Evolutionary conservation across 2,329 filamentous ascomycete genomes (phyloP), one percentile per base, ranked within the genome.

Genomic region (Alternaria postmessia): DNA sequence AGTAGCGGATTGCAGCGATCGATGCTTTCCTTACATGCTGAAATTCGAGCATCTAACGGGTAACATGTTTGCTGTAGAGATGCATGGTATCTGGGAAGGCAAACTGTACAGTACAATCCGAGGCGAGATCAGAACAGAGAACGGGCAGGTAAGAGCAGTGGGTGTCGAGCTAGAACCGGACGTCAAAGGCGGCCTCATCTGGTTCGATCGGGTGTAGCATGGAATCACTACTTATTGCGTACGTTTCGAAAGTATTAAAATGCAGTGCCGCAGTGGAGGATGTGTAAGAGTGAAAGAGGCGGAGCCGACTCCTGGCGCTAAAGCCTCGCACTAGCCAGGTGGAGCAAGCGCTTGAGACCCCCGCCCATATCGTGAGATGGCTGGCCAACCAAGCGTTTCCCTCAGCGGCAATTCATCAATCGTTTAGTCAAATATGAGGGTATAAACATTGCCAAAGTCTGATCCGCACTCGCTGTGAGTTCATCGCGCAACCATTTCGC

Each of bases 381-480:
- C 38, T 53, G 34, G 38, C 47, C 20, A 28, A 34, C n/a, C 26
- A 32, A 34, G 48, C 46, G 18, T 36, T 36, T 41, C n/a, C 14
- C 28, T 51, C n/a, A 34, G 14, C 14, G 51, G 26, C 34, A 57
- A 53, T n/a, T 24, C 43, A 52, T 20, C n/a, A 30, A 43, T 42
- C 32, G 34, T n/a, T 26, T 30, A 36, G 16, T 38, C 41, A n/a
- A 26, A 20, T n/a, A 53, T 43, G 42, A 30, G 16, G 2, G 26
- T 32, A 28, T 52, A 44, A 26, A 8, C 42, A 12, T 3, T 12
- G 48, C 36, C 48, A 16, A n/a, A 20, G 16, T 28, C 3, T n/a
- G 6, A 12, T 43, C 14, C 39, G 38, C 26, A 18, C 24, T 51
- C 16, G 26, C 54, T 20, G 54, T 34, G 28, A n/a, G 44, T 56